Conservation (phyloP, 805 yeast genomes). For the Kodamaea leandrae region DNA sequence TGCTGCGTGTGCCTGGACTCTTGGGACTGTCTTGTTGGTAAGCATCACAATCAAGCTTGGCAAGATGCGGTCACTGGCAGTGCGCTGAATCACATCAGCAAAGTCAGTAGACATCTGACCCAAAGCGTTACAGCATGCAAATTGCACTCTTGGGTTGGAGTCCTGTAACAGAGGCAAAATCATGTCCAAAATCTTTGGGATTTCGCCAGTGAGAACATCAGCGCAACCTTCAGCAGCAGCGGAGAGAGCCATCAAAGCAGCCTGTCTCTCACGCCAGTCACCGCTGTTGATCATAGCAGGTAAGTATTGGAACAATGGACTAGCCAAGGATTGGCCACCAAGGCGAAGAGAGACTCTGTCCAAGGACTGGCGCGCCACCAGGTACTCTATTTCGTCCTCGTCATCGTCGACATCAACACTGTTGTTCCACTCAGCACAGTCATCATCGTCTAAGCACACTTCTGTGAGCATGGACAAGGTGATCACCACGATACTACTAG, state of each 20-base stretch:
- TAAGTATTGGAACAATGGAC: conserved; percentile 79
- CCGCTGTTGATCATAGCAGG: conserved; percentile 77
- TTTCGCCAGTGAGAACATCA: conserved; percentile 79
- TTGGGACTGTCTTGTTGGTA: conserved; percentile 68
- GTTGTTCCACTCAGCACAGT: conserved; percentile 83
- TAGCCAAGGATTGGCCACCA: conserved; percentile 80
- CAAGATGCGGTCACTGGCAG: conserved; percentile 72
- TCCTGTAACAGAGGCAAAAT: conserved; percentile 83
- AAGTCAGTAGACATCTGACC: conserved; percentile 98
- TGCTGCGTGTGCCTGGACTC: conserved; percentile 98
- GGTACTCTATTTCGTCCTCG: conserved; percentile 77
- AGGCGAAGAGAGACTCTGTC: conserved; percentile 85
- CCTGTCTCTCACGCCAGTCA: conserved; percentile 94
- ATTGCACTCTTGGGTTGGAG: conserved; percentile 90
- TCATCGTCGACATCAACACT: conserved; percentile 74
- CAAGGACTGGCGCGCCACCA: conserved; percentile 91
- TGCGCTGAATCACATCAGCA: conserved; percentile 82
- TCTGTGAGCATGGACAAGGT: conserved; percentile 88
- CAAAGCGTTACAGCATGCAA: conserved; percentile 93
- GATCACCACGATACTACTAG: conserved; percentile 65
- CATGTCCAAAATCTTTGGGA: conserved; percentile 78
- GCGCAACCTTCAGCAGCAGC: conserved; percentile 97
- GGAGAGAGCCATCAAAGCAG: conserved; percentile 94
- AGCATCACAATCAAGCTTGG: conserved; percentile 87
- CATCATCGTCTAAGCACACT: conserved; percentile 85